phyloP scores from a whole-genome alignment of 345 rosid species.

The Eucalyptus polybractea region DNA sequence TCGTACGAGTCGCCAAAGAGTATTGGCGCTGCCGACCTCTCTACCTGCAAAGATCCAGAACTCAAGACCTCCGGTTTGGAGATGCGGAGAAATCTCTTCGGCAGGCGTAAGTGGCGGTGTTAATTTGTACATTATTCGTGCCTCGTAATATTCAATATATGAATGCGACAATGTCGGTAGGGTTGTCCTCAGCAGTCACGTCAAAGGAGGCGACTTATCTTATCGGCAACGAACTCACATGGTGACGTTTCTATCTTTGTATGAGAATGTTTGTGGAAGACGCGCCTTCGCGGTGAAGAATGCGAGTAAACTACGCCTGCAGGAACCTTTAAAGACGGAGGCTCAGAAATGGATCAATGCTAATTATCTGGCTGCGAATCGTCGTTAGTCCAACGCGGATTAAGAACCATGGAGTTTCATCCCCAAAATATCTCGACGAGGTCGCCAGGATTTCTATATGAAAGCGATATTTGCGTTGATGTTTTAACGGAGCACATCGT shows the following conservation, averaged over 20 bases:
- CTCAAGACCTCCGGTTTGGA: no score
- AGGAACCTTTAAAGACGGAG: no score
- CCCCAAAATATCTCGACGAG: not conserved
- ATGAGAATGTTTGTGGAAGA: not conserved
- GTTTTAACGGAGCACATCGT: not conserved
- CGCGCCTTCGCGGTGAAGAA: not conserved
- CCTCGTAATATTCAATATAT: accelerated
- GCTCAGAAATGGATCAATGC: not conserved
- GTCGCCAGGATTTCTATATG: not conserved
- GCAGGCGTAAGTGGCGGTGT: no score
- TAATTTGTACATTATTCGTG: not conserved
- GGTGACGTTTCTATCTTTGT: not conserved
- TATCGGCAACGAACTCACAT: not conserved
- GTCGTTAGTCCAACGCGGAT: not conserved
- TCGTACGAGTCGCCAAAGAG: no score
- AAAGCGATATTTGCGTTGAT: not conserved
- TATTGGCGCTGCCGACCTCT: no score
- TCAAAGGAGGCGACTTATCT: no score
- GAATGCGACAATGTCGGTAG: not conserved
- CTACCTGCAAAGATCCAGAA: no score
- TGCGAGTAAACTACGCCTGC: no score
- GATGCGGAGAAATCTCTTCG: no score
- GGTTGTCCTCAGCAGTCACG: no score
- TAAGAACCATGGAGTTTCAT: not conserved
- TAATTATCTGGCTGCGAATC: no score